Base-by-base conservation (phyloP, 768 basidiomycete species). In the Psilocybe cubensis region DNA sequence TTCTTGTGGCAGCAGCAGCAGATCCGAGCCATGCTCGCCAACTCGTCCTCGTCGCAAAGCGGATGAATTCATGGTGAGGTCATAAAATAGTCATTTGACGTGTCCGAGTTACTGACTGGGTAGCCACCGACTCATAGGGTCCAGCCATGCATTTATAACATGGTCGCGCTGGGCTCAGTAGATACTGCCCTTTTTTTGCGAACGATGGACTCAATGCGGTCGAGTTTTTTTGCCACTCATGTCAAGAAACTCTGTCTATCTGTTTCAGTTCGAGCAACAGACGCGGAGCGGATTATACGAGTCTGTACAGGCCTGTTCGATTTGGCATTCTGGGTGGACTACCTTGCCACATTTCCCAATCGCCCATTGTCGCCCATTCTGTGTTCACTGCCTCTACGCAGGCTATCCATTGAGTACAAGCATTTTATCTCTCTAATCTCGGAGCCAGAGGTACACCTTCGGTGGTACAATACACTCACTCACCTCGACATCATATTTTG, bases 171-270 rank as follows among this genome's bases (percentile, higher is more conserved):
- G 18, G 72, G 72, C 25, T 63, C 63, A 31, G 47, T 42, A 35
- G 74, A 76, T 48, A 69, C 70, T 3, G 61, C 59, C 12, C 56
- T 75, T 50, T 77, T 78, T 64, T 51, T 79, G 41, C 71, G 70
- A 21, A 74, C 74, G 3, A 58, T 78, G 48, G 63, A 64, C 29
- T 65, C 65, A 33, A 69, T 71, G 27, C 75, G 77, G 1, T 48
- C 64, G 18, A 59, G 60, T 17, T 79, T 79, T 65, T 75, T 79
- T 52, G 67, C 70, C 4, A 53, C 55, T 14, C 59, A 72, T 59
- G 77, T 79, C 56, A 76, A 73, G 61, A 67, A 66, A 45, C 68
- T 80, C 6, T 79, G 77, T 58, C 56, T 80, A 54, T 71, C 76
- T 3, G 67, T 70, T 2, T 70, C 70, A 12, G 70, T 76, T 33